These are phyloP conservation scores for Melampsora larici-populina DNA, from an alignment of 1,284 basidiomycete species.

Conservation along the genomic window DNA sequence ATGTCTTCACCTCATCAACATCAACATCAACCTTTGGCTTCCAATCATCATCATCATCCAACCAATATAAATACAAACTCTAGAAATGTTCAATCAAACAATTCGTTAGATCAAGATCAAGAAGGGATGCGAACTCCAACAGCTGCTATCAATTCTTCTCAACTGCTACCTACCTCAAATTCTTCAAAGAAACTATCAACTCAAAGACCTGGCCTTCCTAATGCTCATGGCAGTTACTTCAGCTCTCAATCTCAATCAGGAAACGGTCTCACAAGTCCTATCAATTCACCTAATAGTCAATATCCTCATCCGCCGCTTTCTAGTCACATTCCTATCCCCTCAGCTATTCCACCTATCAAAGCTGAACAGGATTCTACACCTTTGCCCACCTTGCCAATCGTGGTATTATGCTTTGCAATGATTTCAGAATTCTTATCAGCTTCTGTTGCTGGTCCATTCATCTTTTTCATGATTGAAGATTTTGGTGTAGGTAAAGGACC, in stretches of 20 bases:
- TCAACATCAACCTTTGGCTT: background rate
- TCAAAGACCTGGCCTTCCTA: background rate
- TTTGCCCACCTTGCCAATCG: constrained; percentile 79
- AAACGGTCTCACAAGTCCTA: background rate
- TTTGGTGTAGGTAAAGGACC: constrained; percentile 61
- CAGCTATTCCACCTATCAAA: constrained; percentile 68
- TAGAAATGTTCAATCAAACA: background rate
- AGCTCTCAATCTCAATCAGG: constrained; percentile 15
- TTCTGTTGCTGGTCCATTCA: constrained; percentile 81
- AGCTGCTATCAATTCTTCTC: too few relatives aligned
- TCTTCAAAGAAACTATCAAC: background rate
- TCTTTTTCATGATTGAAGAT: constrained; percentile 87
- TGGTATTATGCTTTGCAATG: constrained; percentile 85
- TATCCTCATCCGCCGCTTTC: constrained; percentile 18
- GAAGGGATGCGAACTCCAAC: background rate
- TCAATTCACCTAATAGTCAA: background rate
- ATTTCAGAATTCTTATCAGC: constrained; percentile 87
- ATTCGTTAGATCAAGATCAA: background rate
- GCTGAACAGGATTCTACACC: constrained; percentile 63
- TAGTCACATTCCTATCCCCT: constrained; percentile 62
- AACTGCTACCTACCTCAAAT: background rate
- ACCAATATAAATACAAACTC: background rate
- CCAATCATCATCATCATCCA: background rate
- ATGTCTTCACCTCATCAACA: background rate
- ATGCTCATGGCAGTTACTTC: background rate